Evolutionary conservation across 805 yeast genomes (phyloP), one percentile per base, ranked within the genome.

Genomic region (Saccharomycopsis fibuligera): DNA sequence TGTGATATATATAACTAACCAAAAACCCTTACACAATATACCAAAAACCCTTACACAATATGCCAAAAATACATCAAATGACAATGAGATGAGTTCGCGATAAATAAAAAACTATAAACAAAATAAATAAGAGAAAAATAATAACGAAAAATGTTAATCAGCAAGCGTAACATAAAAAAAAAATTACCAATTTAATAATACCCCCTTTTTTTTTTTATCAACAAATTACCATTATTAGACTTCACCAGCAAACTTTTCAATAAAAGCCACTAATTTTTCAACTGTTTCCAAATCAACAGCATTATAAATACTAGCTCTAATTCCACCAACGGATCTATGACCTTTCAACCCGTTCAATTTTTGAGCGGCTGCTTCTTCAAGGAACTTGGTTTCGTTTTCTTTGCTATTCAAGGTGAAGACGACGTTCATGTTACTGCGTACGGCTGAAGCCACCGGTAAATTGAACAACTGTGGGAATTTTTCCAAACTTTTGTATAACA

Each of bases 291-390:
- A 68, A 3, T 80, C 64, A 45, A 93, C 85, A 14, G 98, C 96
- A 61, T 93, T 91, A 66, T 91, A 90, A 47, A 89, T 70, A 12
- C 97, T 89, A 14, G 95, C 90, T 66, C 99, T 82, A 67, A 93
- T 84, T 27, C 99, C 99, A 45, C 98, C 98, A 39, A 91, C 98
- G 3, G 96, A 87, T 64, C 98, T 79, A 67, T 91, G 98, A 37
- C 99, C 98, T 68, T 89, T 86, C 60, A 91, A 74, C 5, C 97
- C 98, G 4, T 80, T 69, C 54, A 93, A 72, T 1, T 77, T 74
- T 49, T 56, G 61, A 24, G 64, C 75, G 22, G 70, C 74, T 2
- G 97, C 96, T 42, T 73, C 80, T 53, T 77, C 69, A 53, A 91
- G 60, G 67, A 93, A 93, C 51, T 75, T 68, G 4, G 75, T 72